Conservation (phyloP, 768 basidiomycete species). For the Terana coerulea region DNA sequence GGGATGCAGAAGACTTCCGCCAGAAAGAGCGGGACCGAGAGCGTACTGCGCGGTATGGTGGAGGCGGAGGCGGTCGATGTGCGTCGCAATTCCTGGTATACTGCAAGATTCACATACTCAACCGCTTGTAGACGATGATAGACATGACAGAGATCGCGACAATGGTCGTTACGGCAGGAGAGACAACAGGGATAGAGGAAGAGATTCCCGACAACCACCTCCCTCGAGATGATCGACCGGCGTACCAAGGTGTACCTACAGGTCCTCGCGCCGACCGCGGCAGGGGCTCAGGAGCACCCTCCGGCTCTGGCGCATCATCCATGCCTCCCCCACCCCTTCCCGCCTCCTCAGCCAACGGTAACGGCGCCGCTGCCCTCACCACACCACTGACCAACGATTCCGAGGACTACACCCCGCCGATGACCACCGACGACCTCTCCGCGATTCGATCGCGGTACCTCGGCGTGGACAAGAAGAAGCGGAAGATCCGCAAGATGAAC, state of each 20-base stretch:
- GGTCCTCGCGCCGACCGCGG: constrained; percentile 77
- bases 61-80: constrained; percentile 41
- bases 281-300: constrained; percentile 34
- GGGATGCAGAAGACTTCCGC: constrained; percentile 65
- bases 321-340: constrained; percentile 49
- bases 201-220: constrained; percentile 36
- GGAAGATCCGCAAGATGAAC: constrained; percentile 91
- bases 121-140: constrained; percentile 40
- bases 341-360: constrained; percentile 14
- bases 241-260: constrained; percentile 66
- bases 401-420: constrained; percentile 51
- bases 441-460: constrained; percentile 92
- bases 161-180: constrained; percentile 35
- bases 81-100: constrained; percentile 20
- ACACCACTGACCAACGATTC: constrained; percentile 30
- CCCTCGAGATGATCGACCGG: constrained; percentile 25
- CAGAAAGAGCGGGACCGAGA: constrained; percentile 44
- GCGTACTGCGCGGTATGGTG: constrained; percentile 36
- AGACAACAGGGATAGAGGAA: constrained; percentile 15
- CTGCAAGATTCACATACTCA: no score
- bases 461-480: constrained; percentile 91
- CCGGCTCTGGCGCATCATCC: constrained; percentile 33
- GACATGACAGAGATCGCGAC: constrained; percentile 26
- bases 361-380: neutral
- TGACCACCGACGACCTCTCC: constrained; percentile 76